phyloP scores from a whole-genome alignment of 2,329 filamentous ascomycete genomes.

The Colletotrichum sansevieriae region DNA sequence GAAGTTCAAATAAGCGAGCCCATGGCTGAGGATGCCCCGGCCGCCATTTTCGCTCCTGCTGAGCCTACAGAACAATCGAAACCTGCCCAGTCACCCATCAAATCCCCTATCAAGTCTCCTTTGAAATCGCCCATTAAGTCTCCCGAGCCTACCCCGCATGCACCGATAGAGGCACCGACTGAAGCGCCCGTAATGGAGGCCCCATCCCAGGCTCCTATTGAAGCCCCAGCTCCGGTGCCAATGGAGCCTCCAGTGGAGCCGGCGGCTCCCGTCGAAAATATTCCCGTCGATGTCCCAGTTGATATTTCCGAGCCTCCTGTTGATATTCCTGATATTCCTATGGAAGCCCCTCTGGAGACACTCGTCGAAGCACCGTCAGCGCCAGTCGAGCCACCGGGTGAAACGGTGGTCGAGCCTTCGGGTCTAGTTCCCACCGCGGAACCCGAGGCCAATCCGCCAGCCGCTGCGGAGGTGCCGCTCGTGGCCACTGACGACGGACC shows the following conservation, averaged over 20 bases:
- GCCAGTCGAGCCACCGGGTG: neutral
- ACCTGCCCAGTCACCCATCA: conserved; percentile 17
- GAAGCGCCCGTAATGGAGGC: neutral
- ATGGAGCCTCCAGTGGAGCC: conserved; percentile 24
- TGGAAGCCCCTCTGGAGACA: neutral
- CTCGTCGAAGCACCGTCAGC: neutral
- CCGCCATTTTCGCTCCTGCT: neutral
- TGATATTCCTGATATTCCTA: neutral
- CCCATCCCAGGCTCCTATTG: neutral
- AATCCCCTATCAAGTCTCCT: conserved; percentile 26
- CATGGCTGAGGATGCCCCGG: conserved; percentile 1
- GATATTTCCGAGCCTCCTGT: neutral
- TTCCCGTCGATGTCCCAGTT: conserved; percentile 8
- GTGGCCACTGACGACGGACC: conserved; percentile 36
- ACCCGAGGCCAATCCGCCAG: conserved; percentile 9
- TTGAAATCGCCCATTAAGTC: conserved; percentile 19
- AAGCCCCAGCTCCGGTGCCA: neutral
- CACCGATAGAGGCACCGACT: neutral
- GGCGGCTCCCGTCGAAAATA: conserved; percentile 7
- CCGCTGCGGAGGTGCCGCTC: conserved; percentile 1
- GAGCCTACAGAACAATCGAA: conserved; percentile 8
- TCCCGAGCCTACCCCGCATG: neutral
- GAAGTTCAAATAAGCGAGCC: conserved; percentile 17
- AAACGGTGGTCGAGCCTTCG: neutral
- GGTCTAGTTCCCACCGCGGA: conserved; percentile 18